phyloP scores from a whole-genome alignment of 1,284 basidiomycete species.

The Ceratorhiza oryzae-sativae region DNA sequence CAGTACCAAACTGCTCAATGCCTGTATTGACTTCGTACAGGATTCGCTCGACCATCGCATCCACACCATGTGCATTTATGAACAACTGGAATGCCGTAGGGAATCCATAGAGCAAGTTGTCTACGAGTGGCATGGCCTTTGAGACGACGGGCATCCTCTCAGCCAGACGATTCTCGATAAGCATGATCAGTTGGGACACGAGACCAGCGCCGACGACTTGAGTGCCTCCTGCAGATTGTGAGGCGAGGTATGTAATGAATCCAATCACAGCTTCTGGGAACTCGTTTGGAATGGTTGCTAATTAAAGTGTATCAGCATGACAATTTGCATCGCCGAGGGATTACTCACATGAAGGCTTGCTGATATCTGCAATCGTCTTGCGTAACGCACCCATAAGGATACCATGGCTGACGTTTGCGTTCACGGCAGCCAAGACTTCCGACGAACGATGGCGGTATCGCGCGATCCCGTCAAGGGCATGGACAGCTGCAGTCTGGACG shows the following conservation, averaged over 20 bases:
- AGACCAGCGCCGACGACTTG: slow-evolving; percentile 98
- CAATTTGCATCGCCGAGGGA: not conserved
- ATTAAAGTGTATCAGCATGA: not conserved
- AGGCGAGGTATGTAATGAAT: slow-evolving; percentile 87
- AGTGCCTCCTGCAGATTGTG: slow-evolving; percentile 83
- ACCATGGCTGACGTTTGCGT: slow-evolving; percentile 96
- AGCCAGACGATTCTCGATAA: slow-evolving; percentile 78
- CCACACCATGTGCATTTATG: slow-evolving; percentile 84
- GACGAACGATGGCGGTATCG: slow-evolving; percentile 83
- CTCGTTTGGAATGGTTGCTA: slow-evolving; percentile 66
- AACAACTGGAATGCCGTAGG: slow-evolving; percentile 89
- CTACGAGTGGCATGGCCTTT: slow-evolving; percentile 91
- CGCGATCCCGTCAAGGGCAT: slow-evolving; percentile 88
- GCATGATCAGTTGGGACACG: slow-evolving; percentile 86
- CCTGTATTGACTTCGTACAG: slow-evolving; percentile 77
- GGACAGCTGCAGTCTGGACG: slow-evolving; percentile 84
- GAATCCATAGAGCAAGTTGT: slow-evolving; percentile 90
- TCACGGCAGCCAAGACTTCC: slow-evolving; percentile 90
- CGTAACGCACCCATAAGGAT: slow-evolving; percentile 88
- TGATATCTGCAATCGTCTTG: slow-evolving; percentile 76
- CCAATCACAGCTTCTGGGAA: slow-evolving; percentile 87
- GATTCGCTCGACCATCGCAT: slow-evolving; percentile 84
- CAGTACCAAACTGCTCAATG: slow-evolving; percentile 62
- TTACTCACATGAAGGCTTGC: slow-evolving; percentile 62
- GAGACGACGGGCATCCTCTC: slow-evolving; percentile 66